These are phyloP conservation scores for Colletotrichum sidae DNA, from an alignment of 2,329 filamentous ascomycete genomes.

Conservation along the genomic window DNA sequence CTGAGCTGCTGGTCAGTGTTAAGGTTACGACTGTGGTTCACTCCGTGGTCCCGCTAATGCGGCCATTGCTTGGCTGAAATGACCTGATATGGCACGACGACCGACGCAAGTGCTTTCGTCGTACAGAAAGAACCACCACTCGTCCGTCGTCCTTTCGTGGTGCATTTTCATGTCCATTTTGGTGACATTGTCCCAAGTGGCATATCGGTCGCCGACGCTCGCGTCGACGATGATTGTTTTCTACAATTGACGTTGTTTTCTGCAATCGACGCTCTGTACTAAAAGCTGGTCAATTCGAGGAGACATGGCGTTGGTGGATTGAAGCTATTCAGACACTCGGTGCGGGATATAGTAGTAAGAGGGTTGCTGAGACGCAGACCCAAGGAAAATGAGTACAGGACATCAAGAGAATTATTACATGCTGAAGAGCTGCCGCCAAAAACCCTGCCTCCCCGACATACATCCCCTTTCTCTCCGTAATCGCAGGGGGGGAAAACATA, in stretches of 20 bases:
- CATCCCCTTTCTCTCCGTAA: constrained; percentile 38
- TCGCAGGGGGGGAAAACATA: constrained; percentile 33
- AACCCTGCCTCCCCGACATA: constrained; percentile 46
- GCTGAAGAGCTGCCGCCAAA: constrained; percentile 51
- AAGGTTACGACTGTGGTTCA: constrained; percentile 9
- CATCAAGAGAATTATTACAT: constrained; percentile 62
- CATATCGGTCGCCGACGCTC: too few species aligned
- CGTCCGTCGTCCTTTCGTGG: not conserved
- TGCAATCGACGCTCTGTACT: too few species aligned
- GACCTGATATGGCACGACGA: constrained; percentile 28
- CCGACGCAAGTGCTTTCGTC: constrained; percentile 26
- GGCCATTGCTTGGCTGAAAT: constrained; percentile 34
- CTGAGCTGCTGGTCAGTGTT: not conserved
- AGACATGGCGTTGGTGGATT: constrained; percentile 23
- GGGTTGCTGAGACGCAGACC: constrained; percentile 38
- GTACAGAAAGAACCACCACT: not conserved
- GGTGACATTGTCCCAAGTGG: too few species aligned
- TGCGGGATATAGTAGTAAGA: constrained; percentile 37
- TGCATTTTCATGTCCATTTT: too few species aligned
- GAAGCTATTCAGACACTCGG: constrained; percentile 35
- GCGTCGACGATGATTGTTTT: too few species aligned
- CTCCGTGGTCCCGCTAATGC: constrained; percentile 20
- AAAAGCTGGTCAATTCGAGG: not conserved
- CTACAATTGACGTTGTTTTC: too few species aligned
- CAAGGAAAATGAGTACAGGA: constrained; percentile 49